phyloP scores from a whole-genome alignment of 352 stramenopile genomes.

The Phytophthora idaei region DNA sequence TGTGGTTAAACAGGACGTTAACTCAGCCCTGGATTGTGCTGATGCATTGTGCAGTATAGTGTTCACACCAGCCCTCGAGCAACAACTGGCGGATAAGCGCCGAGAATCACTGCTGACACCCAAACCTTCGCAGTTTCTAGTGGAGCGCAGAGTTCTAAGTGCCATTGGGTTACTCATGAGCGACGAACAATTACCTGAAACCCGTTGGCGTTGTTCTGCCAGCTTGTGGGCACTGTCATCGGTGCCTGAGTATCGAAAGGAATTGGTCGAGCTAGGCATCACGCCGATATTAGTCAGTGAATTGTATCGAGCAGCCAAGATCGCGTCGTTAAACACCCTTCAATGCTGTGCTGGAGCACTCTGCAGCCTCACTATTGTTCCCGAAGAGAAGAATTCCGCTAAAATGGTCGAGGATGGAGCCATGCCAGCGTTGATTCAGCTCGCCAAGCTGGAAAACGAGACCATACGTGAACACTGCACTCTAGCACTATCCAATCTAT shows the following conservation, averaged over 20 bases:
- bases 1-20: constrained; percentile 29
- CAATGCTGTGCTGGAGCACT: constrained; percentile 67
- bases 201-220: constrained; percentile 62
- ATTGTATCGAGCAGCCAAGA: constrained; percentile 33
- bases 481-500: constrained; percentile 74
- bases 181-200: constrained; percentile 48
- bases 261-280: constrained; percentile 56
- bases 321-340: constrained; percentile 39
- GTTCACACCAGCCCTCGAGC: constrained; percentile 29
- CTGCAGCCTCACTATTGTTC: constrained; percentile 62
- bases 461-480: constrained; percentile 73
- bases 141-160: constrained; percentile 39
- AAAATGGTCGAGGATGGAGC: constrained; percentile 71
- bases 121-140: constrained; percentile 32
- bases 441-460: constrained; percentile 65
- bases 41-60: constrained; percentile 67
- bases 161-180: constrained; percentile 49
- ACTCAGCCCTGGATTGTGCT: constrained; percentile 64
- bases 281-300: constrained; percentile 57
- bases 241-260: constrained; percentile 43
- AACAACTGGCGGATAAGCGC: not conserved
- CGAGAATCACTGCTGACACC: not conserved
- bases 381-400: constrained; percentile 38
- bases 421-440: constrained; percentile 66
- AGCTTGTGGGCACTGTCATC: constrained; percentile 64